Evolutionary conservation across 2,329 filamentous ascomycete genomes (phyloP), one percentile per base, ranked within the genome.

Genomic region (Xylaria multiplex): DNA sequence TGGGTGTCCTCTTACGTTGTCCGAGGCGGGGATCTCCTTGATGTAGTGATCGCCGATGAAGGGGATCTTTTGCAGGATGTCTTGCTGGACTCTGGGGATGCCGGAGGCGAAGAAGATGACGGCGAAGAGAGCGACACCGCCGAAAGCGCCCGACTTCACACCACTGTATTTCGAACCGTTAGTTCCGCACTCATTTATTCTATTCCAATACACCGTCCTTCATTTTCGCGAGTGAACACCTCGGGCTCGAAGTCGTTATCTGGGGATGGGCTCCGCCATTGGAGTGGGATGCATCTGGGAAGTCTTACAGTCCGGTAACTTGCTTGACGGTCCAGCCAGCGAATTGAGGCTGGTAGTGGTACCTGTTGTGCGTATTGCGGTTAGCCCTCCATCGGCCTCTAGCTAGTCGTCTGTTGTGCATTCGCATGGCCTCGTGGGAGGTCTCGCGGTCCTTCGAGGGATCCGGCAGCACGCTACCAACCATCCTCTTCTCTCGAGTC

Each of bases 61-160:
- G 70, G 88, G 88, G 22, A 90, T 69, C 78, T 87, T 86, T 85
- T 88, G 69, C 24, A 90, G 83, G 69, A 91, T 81, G 73, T 91
- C 88, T 54, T 75, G 76, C 78, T 87, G 81, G 70, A 90, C 81
- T 77, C 82, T 83, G 70, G 88, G 88, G 55, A 90, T 84, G 71
- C 88, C 88, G 46, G 87, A 89, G 70, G 85, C 81, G 77, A 81
- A 88, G 82, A 86, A 87, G 72, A 90, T 82, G 69, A 88, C 80
- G 70, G 81, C 86, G 69, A 88, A 82, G 72, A 83, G 83, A 67
- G 85, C 86, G 65, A 86, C 85, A 67, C 80, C 87, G 65, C 86
- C 87, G 74, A 88, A 88, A 61, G 82, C 80, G 65, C 81, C 86
- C 55, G 84, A 71, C 70, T 82, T 86, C 68, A 85, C 62, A 66